A percentile compares a stretch with the other conserved stretches of the same genome.
phyloP scores from a whole-genome alignment of 163 green algal genomes.

The Chlorella variabilis region DNA sequence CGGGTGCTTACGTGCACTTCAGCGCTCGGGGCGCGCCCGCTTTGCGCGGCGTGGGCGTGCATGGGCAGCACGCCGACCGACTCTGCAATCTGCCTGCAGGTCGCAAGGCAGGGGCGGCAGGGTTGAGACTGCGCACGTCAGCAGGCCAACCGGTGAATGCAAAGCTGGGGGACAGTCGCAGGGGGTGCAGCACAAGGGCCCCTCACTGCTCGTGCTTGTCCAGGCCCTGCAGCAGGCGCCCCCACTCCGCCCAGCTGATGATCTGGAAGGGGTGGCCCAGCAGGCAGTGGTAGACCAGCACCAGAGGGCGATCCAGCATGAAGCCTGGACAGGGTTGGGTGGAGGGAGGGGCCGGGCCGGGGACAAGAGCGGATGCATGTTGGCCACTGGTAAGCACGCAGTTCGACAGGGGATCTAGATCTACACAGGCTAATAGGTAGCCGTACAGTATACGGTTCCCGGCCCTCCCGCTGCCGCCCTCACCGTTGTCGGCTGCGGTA shows the following conservation, averaged over 20 bases:
- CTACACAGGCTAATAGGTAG: too few relatives aligned
- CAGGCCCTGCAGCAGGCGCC: slow-evolving; percentile 21
- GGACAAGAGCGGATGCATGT: background rate
- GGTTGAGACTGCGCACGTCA: background rate
- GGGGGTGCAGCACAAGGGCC: too few relatives aligned
- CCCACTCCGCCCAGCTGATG: slow-evolving; percentile 43
- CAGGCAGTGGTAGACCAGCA: slow-evolving; percentile 37
- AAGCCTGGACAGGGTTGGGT: too few relatives aligned
- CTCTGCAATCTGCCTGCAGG: slow-evolving; percentile 22
- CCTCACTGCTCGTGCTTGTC: slow-evolving; percentile 22
- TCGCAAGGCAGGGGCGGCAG: background rate
- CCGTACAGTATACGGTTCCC: background rate
- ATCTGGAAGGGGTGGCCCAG: slow-evolving; percentile 34
- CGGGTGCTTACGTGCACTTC: slow-evolving; percentile 5
- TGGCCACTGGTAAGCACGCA: too few relatives aligned
- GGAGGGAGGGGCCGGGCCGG: too few relatives aligned
- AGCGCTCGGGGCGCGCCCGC: background rate
- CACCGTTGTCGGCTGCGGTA: background rate
- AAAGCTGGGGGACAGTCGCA: slow-evolving; percentile 7
- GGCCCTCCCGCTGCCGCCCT: background rate
- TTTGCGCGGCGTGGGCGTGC: slow-evolving; percentile 11
- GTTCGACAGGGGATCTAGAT: too few relatives aligned
- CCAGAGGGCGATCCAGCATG: slow-evolving; percentile 22
- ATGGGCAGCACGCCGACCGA: slow-evolving; percentile 9
- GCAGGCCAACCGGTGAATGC: too few relatives aligned